Percentiles rank a stretch among this genome's conserved stretches.
phyloP scores from a whole-genome alignment of 2,329 filamentous ascomycete genomes.

The Penicillium sp. region DNA sequence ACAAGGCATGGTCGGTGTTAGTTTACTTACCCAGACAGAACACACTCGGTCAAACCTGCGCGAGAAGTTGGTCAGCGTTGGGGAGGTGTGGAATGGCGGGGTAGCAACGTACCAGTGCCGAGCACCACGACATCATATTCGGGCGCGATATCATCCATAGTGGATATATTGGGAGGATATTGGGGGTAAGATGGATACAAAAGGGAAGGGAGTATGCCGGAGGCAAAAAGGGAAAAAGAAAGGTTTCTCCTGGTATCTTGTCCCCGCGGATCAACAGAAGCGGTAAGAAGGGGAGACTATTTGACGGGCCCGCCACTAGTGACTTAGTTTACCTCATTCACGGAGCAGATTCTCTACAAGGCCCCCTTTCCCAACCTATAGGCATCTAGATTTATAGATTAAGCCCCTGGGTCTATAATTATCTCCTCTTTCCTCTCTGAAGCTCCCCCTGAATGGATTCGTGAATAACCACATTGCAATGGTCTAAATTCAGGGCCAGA shows the following conservation, averaged over 20 bases:
- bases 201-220: conserved; percentile 13
- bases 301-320: conserved; percentile 28
- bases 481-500: neutral
- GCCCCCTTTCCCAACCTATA: neutral
- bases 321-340: conserved; percentile 5
- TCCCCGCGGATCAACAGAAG: conserved; percentile 30
- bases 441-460: neutral
- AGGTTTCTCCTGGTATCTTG: conserved; percentile 21
- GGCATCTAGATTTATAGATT: neutral
- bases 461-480: neutral
- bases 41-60: conserved; percentile 93
- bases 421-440: neutral
- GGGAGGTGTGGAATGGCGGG: conserved; percentile 31
- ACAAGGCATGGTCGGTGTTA: neutral
- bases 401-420: neutral
- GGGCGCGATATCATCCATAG: conserved; percentile 96
- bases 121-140: conserved; percentile 99
- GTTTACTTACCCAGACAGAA: conserved; percentile 80
- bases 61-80: conserved; percentile 29
- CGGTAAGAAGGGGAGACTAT: conserved; percentile 27
- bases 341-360: neutral
- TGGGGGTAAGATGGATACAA: conserved; percentile 13
- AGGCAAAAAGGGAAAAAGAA: conserved; percentile 16
- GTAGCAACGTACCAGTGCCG: conserved; percentile 76
- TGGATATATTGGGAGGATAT: conserved; percentile 32